A percentile compares a stretch with the other conserved stretches of the same genome.
Conservation (phyloP, 2,329 filamentous ascomycete species). For the Neopestalotiopsis sp. region DNA sequence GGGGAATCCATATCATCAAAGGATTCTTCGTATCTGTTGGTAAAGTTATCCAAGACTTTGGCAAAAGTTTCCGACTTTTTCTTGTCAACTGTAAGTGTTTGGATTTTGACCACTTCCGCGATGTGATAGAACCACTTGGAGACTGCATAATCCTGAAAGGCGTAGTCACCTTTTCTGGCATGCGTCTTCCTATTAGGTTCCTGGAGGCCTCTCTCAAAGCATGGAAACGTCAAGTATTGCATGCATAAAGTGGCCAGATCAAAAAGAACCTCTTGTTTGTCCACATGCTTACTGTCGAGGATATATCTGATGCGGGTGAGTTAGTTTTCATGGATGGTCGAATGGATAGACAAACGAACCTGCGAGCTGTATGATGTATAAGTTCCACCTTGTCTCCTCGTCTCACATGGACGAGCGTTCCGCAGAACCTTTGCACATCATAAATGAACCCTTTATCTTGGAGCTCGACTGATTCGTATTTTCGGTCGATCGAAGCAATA, state of each 20-base stretch:
- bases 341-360: neutral
- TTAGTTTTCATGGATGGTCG: too few relatives aligned
- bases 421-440: constrained; percentile 38
- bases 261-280: constrained; percentile 31
- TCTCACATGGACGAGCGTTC: constrained; percentile 41
- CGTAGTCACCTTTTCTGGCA: constrained; percentile 34
- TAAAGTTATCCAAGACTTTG: constrained; percentile 14
- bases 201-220: constrained; percentile 31
- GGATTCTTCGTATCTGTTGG: neutral
- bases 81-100: too few relatives aligned
- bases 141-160: constrained; percentile 44
- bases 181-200: constrained; percentile 21
- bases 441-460: constrained; percentile 30
- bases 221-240: constrained; percentile 38
- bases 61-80: constrained; percentile 17
- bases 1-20: neutral
- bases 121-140: constrained; percentile 40
- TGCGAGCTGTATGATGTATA: constrained; percentile 41
- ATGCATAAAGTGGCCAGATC: constrained; percentile 39
- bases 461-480: constrained; percentile 21
- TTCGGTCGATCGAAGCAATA: constrained; percentile 33
- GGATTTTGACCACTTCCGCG: neutral
- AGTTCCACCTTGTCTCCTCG: constrained; percentile 39
- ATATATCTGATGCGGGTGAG: constrained; percentile 24
- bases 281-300: constrained; percentile 29